Evolutionary conservation across 2,329 filamentous ascomycete genomes (phyloP).

Genomic region (Colletotrichum abscissum): DNA sequence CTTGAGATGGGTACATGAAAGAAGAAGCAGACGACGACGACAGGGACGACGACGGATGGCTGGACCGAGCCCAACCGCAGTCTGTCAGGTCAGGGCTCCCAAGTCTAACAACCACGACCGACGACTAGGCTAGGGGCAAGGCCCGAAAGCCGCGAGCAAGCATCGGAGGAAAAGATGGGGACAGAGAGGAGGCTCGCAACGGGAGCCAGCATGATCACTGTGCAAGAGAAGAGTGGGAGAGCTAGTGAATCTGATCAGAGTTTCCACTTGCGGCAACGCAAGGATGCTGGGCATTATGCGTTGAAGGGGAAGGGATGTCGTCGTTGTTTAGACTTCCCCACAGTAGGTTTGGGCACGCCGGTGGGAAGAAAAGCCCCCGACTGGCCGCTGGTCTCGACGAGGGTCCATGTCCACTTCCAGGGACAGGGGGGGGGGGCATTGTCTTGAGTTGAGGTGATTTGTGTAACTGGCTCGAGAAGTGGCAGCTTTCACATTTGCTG

Average conservation of each 20-base stretch:
- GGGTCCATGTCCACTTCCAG: slow-evolving; percentile 31
- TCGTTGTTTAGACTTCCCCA: slow-evolving; percentile 48
- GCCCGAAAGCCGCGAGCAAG: slow-evolving; percentile 31
- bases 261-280: slow-evolving; percentile 46
- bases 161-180: slow-evolving; percentile 34
- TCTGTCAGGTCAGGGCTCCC: slow-evolving; percentile 28
- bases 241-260: slow-evolving; percentile 41
- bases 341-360: slow-evolving; percentile 44
- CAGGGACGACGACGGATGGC: slow-evolving; percentile 22
- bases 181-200: slow-evolving; percentile 39
- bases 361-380: slow-evolving; percentile 41
- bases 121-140: slow-evolving; percentile 32
- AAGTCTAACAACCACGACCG: slow-evolving; percentile 11
- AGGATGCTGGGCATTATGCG: slow-evolving; percentile 47
- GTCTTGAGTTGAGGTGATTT: slow-evolving; percentile 33
- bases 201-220: slow-evolving; percentile 42
- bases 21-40: background rate
- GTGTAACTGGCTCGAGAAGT: slow-evolving; percentile 36
- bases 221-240: slow-evolving; percentile 31
- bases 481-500: slow-evolving; percentile 30
- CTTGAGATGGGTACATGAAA: slow-evolving; percentile 20
- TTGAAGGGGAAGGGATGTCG: slow-evolving; percentile 43
- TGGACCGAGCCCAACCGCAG: slow-evolving; percentile 24
- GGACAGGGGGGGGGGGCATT: slow-evolving; percentile 20
- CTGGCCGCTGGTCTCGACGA: slow-evolving; percentile 29